A percentile compares a stretch with the other conserved stretches of the same genome.
These are phyloP conservation scores for Setomelanomma holmii DNA, from an alignment of 2,329 filamentous ascomycete genomes.

Conservation along the genomic window DNA sequence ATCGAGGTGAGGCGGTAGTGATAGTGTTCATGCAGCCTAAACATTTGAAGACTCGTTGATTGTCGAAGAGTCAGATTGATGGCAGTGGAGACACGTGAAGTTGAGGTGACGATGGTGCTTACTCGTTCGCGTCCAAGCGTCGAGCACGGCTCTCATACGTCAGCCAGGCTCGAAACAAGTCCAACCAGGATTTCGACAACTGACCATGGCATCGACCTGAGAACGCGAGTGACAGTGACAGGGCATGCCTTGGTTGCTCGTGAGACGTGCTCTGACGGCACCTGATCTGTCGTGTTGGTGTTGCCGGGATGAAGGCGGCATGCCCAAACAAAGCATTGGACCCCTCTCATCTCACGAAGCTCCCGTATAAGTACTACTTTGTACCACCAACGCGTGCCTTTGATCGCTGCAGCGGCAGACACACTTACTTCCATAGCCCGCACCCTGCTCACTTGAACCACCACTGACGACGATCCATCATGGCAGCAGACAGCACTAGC, in stretches of 20 bases:
- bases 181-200: neutral
- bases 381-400: neutral
- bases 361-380: conserved; percentile 19
- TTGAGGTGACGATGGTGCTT: neutral
- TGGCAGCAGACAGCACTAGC: conserved; percentile 34
- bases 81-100: too few relatives aligned
- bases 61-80: too few relatives aligned
- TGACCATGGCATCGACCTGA: neutral
- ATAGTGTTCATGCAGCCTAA: too few relatives aligned
- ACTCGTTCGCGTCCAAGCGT: neutral
- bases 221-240: neutral
- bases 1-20: too few relatives aligned
- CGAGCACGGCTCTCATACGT: too few relatives aligned
- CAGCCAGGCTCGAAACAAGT: neutral
- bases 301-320: too few relatives aligned
- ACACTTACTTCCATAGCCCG: neutral
- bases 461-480: conserved; percentile 25
- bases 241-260: conserved; percentile 23
- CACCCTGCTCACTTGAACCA: neutral
- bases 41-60: too few relatives aligned
- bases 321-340: too few relatives aligned
- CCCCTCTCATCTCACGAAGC: conserved; percentile 14
- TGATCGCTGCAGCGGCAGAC: conserved; percentile 7
- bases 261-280: conserved; percentile 21
- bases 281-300: conserved; percentile 11